Base-by-base conservation (phyloP, 176 grass and related monocot species). In the Cocos nucifera region DNA sequence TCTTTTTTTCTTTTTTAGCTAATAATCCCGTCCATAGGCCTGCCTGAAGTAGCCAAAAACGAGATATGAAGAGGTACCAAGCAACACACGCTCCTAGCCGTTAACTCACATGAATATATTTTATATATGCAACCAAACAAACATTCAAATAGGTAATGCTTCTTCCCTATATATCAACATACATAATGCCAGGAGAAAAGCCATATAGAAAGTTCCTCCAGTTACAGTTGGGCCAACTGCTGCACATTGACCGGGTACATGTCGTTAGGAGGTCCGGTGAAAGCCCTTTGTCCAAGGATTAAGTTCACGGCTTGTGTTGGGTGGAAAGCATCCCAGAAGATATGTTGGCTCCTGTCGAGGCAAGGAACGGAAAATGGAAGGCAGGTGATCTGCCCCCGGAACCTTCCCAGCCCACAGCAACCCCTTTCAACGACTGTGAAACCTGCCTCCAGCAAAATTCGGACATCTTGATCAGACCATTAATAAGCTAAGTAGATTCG, bases 311-410 rank as follows among this genome's bases (percentile, higher is more conserved):
- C 66, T 48, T 87, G 50, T 22, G 84, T 87, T 3, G 78, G 74
- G 44, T 82, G 84, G 65, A 67, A 66, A 10, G 67, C 75, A 57
- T 87, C 84, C 84, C 79, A 87, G 61, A 79, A 87, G 10, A 82
- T 52, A 30, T 76, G 72, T 19, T 64, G 56, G n/a, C 7, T 48
- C 51, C 79, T 64, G 26, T 72, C 44, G 1, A 1, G n/a, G 27
- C 75, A 87, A 3, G 84, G 79, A 20, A 50, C 29, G 0, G 57
- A 25, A 49, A 64, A 52, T 2, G 84, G 62, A 7, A 55, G 35
- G 64, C 79, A 87, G 4, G 67, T 79, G 27, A 72, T 22, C 54
- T 64, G 64, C 6, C 58, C 71, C 9, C 59, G 57, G 58, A 59
- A 59, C 19, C 22, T 26, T 19, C 57, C 71, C 4, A 76, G 19